These are phyloP conservation scores for Phytopythium kandeliae DNA, from an alignment of 352 stramenopile species.

Conservation along the genomic window DNA sequence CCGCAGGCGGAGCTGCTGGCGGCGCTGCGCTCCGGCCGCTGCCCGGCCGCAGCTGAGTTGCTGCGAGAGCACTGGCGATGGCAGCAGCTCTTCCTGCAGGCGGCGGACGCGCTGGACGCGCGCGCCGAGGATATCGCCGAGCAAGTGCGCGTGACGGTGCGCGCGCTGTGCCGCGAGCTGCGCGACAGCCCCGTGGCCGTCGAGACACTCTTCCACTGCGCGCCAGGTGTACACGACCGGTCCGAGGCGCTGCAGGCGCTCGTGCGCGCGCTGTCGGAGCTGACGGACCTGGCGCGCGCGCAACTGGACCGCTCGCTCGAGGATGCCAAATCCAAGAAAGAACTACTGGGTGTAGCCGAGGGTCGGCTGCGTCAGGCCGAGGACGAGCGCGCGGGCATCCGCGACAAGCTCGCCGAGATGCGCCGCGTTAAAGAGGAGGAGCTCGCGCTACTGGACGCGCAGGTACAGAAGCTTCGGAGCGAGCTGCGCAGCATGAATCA, in stretches of 20 bases:
- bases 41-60: constrained; percentile 47
- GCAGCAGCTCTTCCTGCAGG: constrained; percentile 68
- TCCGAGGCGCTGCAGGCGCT: constrained; percentile 68
- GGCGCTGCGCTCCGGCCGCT: constrained; percentile 56
- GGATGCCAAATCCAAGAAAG: constrained; percentile 79
- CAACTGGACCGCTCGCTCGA: constrained; percentile 83
- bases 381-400: constrained; percentile 69
- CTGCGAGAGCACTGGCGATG: constrained; percentile 73
- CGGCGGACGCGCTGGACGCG: constrained; percentile 47
- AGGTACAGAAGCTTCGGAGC: constrained; percentile 76
- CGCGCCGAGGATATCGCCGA: constrained; percentile 67
- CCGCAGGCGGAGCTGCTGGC: constrained; percentile 45
- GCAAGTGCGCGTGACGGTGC: constrained; percentile 64
- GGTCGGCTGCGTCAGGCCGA: constrained; percentile 77
- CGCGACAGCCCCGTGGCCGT: constrained; percentile 67
- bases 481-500: constrained; percentile 75
- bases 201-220: constrained; percentile 71
- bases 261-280: constrained; percentile 72
- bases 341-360: constrained; percentile 72
- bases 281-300: constrained; percentile 72
- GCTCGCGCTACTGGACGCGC: constrained; percentile 66
- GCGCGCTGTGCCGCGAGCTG: constrained; percentile 62
- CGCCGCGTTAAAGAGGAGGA: constrained; percentile 82
- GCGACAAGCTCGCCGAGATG: constrained; percentile 71
- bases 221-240: constrained; percentile 38